Conservation (phyloP, 2,329 filamentous ascomycete species). For the Harringtonia aguacate region DNA sequence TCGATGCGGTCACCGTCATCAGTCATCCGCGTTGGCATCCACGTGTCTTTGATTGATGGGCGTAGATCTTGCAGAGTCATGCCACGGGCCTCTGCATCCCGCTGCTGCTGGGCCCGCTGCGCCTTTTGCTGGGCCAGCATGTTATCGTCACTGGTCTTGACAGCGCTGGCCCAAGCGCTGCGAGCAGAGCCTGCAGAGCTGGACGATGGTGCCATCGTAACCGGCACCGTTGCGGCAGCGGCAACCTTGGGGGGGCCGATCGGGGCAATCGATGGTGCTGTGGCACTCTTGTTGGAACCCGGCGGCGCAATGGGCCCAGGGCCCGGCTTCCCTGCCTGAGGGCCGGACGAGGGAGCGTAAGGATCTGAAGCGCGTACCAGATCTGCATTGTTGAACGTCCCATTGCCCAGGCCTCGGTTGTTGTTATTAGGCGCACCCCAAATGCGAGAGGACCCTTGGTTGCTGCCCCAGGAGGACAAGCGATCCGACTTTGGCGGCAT, state of each 20-base stretch:
- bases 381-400: conserved; percentile 55
- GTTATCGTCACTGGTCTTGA: conserved; percentile 36
- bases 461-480: conserved; percentile 37
- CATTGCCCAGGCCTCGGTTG: conserved; percentile 64
- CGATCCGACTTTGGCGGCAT: conserved; percentile 31
- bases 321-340: conserved; percentile 19
- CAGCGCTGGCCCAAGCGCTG: conserved; percentile 26
- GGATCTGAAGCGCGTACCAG: conserved; percentile 38
- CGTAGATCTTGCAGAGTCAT: conserved; percentile 33
- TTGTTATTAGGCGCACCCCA: conserved; percentile 66
- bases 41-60: conserved; percentile 40
- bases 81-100: conserved; percentile 32
- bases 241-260: conserved; percentile 19
- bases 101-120: conserved; percentile 30
- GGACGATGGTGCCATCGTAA: background rate
- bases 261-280: conserved; percentile 23
- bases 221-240: background rate
- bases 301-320: conserved; percentile 35
- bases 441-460: conserved; percentile 41
- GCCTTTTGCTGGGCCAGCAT: conserved; percentile 26
- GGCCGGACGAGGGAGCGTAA: conserved; percentile 19
- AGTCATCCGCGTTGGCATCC: conserved; percentile 32
- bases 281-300: conserved; percentile 10
- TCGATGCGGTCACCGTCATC: conserved; percentile 24
- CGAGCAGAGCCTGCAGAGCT: conserved; percentile 1